Evolutionary conservation across 1,284 basidiomycete genomes (phyloP).

Genomic region (Athelia sp.): DNA sequence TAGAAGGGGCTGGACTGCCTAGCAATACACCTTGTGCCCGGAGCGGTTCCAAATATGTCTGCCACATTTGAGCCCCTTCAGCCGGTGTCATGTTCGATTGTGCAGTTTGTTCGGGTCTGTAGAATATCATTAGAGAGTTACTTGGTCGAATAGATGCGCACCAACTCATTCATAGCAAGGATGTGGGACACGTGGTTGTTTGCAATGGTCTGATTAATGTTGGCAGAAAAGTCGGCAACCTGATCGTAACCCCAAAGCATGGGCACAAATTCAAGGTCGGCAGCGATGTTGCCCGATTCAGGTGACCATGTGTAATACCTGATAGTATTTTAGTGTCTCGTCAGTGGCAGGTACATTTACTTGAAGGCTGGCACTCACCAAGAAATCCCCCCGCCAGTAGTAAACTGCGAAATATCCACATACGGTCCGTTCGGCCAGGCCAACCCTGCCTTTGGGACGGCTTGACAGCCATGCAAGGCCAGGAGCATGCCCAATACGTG

Average conservation of each 20-base stretch:
- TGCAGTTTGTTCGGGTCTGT: conserved; percentile 52
- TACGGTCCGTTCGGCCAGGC: conserved; percentile 57
- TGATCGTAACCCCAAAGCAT: conserved; percentile 60
- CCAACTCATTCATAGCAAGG: conserved; percentile 67
- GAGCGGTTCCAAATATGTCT: conserved; percentile 51
- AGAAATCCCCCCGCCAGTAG: conserved; percentile 30
- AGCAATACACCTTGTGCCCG: conserved; percentile 41
- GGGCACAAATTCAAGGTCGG: conserved; percentile 37
- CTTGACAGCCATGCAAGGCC: neutral
- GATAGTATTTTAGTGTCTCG: neutral
- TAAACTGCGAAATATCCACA: conserved; percentile 35
- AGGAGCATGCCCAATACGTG: conserved; percentile 8
- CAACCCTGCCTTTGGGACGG: conserved; percentile 42
- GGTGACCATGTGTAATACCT: conserved; percentile 53
- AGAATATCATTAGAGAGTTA: neutral
- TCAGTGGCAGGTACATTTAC: neutral
- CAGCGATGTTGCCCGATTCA: conserved; percentile 9
- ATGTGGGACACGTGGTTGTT: conserved; percentile 41
- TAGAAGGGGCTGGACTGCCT: conserved; percentile 56
- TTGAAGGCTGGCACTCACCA: conserved; percentile 31
- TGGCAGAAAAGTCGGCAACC: conserved; percentile 29
- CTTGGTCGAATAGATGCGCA: conserved; percentile 9
- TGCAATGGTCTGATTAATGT: conserved; percentile 32
- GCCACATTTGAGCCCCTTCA: conserved; percentile 51
- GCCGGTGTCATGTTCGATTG: conserved; percentile 54